Conservation (phyloP, 148 eudicot species). For the Cornus kousa region DNA sequence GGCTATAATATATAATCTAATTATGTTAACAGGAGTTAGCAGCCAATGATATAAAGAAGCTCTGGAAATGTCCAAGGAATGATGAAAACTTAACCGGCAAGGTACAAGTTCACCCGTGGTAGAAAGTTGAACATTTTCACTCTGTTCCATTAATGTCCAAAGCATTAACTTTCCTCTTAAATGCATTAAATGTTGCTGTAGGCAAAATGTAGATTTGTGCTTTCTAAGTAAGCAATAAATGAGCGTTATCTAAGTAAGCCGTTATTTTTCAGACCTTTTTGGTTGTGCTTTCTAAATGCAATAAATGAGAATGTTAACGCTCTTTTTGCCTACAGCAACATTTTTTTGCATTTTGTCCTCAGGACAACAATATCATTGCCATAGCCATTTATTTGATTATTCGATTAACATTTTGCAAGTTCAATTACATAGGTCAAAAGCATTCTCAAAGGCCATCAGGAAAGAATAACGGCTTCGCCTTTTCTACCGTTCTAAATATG, state of each 20-base stretch:
- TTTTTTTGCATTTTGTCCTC: slow-evolving; percentile 16
- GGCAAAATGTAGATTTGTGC: too few relatives aligned
- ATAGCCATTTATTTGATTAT: slow-evolving; percentile 20
- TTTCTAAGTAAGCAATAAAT: too few relatives aligned
- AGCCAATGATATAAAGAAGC: slow-evolving; percentile 10
- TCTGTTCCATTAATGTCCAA: too few relatives aligned
- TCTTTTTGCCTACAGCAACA: slow-evolving; percentile 16
- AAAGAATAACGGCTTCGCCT: slow-evolving; percentile 49
- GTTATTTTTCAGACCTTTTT: too few relatives aligned
- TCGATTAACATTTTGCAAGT: not conserved
- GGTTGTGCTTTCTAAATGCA: not conserved
- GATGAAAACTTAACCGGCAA: too few relatives aligned
- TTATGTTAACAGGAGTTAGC: slow-evolving; percentile 7
- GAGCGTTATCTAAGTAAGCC: too few relatives aligned
- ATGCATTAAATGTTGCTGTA: not conserved
- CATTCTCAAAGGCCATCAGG: slow-evolving; percentile 45
- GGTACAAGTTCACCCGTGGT: too few relatives aligned
- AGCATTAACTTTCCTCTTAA: not conserved
- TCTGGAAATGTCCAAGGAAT: too few relatives aligned
- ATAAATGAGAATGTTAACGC: slow-evolving; percentile 18
- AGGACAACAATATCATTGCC: slow-evolving; percentile 27
- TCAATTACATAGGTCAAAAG: slow-evolving; percentile 32
- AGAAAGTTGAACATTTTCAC: too few relatives aligned
- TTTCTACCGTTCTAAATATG: slow-evolving; percentile 37
- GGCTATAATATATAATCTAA: too few relatives aligned